Evolutionary conservation across 2,329 filamentous ascomycete species (phyloP), one percentile per base, ranked within the genome.

Genomic region (Aspergillus fumigatiaffinis): DNA sequence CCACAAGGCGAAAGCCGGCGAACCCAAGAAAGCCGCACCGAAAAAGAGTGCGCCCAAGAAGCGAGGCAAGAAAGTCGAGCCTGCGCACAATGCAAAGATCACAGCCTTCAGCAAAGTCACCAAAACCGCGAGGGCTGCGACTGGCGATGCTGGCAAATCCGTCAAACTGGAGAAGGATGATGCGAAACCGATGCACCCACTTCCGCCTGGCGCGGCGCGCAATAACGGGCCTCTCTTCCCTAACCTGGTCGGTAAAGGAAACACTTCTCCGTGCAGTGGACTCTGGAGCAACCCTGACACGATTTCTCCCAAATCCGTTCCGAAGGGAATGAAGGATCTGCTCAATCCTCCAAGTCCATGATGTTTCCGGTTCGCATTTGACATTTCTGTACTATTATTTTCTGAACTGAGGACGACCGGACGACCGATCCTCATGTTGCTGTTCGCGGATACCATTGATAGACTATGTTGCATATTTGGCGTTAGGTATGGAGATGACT

Each of bases 161-260:
- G 44, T 59, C 57, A 70, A 69, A 59, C 44, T 60, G 46, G 68
- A 71, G 44, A 64, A 60, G 54, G 63, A 61, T 20, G 62, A 68
- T 9, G 60, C 61, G 52, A 73, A 73, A 51, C 65, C 71, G 10
- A 74, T 77, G 71, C 68, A 67, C 25, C 66, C 70, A 21, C 57
- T 77, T 52, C 67, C 72, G 29, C 63, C 68, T 3, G 68, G 69
- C 35, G 71, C 71, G 41, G 67, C 68, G 14, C 71, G 70, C 55
- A 75, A 68, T 57, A 77, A 77, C 53, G 68, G 73, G 1, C 66
- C 66, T n/a, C 62, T 73, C 52, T 70, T 69, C 41, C 68, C 70
- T 42, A 60, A 65, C 9, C 56, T 69, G 20, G 54, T 41, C 38
- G 50, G 56, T 53, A 61, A 69, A 59, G 25, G 61, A 47, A 41